Conservation (phyloP, 2,329 filamentous ascomycete species). For the Penicillium thymicola region DNA sequence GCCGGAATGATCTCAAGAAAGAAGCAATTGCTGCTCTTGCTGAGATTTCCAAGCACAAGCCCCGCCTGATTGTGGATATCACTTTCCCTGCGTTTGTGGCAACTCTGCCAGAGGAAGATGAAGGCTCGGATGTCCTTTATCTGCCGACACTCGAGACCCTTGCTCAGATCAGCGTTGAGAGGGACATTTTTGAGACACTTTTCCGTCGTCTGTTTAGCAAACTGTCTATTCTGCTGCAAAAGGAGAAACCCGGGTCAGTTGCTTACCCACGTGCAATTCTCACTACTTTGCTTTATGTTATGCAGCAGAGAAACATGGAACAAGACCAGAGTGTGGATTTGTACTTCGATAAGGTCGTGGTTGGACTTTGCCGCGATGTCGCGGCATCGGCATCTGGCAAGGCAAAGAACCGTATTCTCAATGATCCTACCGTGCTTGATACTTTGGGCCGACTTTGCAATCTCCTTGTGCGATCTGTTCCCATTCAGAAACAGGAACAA, state of each 20-base stretch:
- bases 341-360: constrained; percentile 53
- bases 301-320: constrained; percentile 51
- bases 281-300: constrained; percentile 59
- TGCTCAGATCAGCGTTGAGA: constrained; percentile 61
- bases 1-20: constrained; percentile 56
- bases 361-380: constrained; percentile 42
- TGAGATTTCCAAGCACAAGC: constrained; percentile 61
- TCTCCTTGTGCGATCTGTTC: constrained; percentile 55
- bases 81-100: constrained; percentile 66
- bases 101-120: constrained; percentile 57
- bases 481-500: constrained; percentile 50
- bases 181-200: constrained; percentile 62
- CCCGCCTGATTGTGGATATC: constrained; percentile 60
- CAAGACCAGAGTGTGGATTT: constrained; percentile 43
- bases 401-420: constrained; percentile 40
- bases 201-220: constrained; percentile 63
- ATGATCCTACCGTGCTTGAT: constrained; percentile 54
- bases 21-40: constrained; percentile 58
- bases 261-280: constrained; percentile 59
- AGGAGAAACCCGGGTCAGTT: constrained; percentile 45
- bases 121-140: constrained; percentile 48
- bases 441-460: constrained; percentile 60
- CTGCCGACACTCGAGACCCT: constrained; percentile 60
- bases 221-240: constrained; percentile 54
- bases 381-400: constrained; percentile 36